A percentile compares a stretch with the other conserved stretches of the same genome.
These are phyloP conservation scores for Bombardia bombarda DNA, from an alignment of 495 filamentous ascomycete genomes.

Conservation along the genomic window DNA sequence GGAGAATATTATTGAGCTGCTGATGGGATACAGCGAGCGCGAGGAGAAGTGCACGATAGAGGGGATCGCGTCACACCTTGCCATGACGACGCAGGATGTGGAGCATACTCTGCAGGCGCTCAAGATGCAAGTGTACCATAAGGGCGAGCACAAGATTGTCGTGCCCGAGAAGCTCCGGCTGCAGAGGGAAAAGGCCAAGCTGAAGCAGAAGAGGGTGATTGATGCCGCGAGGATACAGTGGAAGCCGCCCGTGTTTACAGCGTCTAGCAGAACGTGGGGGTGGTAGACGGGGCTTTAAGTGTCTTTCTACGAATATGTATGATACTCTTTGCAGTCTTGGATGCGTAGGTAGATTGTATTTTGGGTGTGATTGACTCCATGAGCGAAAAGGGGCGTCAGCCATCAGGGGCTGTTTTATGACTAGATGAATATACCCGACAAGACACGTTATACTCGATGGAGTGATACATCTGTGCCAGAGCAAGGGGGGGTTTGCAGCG, in stretches of 20 bases:
- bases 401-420: neutral
- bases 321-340: no score
- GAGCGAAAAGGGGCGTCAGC: no score
- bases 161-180: slow-evolving; percentile 61
- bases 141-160: slow-evolving; percentile 89
- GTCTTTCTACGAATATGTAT: no score
- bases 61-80: slow-evolving; percentile 63
- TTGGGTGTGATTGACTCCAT: no score
- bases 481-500: no score
- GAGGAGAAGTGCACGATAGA: slow-evolving; percentile 71
- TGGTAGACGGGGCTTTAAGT: slow-evolving; percentile 54
- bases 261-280: slow-evolving; percentile 85
- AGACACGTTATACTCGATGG: neutral
- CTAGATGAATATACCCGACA: neutral
- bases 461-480: no score
- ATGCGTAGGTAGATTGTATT: no score
- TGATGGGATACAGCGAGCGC: slow-evolving; percentile 54
- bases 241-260: slow-evolving; percentile 94
- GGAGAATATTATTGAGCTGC: slow-evolving; percentile 78
- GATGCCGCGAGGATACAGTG: slow-evolving; percentile 74
- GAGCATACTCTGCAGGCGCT: slow-evolving; percentile 86
- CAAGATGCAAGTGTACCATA: slow-evolving; percentile 90
- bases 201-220: slow-evolving; percentile 63
- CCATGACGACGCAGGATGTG: slow-evolving; percentile 95
- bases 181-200: slow-evolving; percentile 67